phyloP scores from a whole-genome alignment of 352 stramenopile species.

The Phytopythium delawarense region DNA sequence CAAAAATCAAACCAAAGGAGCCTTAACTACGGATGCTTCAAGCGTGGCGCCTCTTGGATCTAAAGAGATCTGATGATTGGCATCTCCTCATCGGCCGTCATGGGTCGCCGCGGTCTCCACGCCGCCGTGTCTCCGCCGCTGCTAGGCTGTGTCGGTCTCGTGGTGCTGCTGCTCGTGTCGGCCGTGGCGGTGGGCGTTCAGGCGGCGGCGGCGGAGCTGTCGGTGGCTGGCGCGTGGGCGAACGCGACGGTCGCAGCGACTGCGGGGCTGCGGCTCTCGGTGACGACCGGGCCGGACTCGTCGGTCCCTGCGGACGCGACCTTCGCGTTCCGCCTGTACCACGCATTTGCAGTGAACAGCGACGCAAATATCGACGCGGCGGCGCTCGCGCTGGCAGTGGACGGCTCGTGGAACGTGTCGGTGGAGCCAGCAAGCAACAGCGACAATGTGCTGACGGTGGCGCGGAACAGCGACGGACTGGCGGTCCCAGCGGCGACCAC shows the following conservation, averaged over 20 bases:
- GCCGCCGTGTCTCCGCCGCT: neutral
- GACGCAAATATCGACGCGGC: conserved; percentile 16
- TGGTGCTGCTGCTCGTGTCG: neutral
- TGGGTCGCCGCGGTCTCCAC: neutral
- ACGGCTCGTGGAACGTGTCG: conserved; percentile 22
- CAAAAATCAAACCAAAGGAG: too few relatives aligned
- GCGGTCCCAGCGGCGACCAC: conserved; percentile 4
- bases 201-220: neutral
- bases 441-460: neutral
- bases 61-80: neutral
- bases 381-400: conserved; percentile 12
- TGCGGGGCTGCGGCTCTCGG: conserved; percentile 13
- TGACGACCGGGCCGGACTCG: conserved; percentile 21
- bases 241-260: conserved; percentile 24
- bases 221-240: conserved; percentile 11
- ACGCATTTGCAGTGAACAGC: conserved; percentile 15
- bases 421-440: conserved; percentile 8
- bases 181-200: neutral
- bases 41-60: too few relatives aligned
- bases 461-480: conserved; percentile 20
- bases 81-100: neutral
- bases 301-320: conserved; percentile 21
- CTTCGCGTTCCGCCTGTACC: conserved; percentile 25
- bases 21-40: too few relatives aligned
- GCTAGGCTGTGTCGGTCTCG: too few relatives aligned